Evolutionary conservation across 1,284 basidiomycete species (phyloP), one percentile per base, ranked within the genome.

Genomic region (Cryptococcus hybrid): DNA sequence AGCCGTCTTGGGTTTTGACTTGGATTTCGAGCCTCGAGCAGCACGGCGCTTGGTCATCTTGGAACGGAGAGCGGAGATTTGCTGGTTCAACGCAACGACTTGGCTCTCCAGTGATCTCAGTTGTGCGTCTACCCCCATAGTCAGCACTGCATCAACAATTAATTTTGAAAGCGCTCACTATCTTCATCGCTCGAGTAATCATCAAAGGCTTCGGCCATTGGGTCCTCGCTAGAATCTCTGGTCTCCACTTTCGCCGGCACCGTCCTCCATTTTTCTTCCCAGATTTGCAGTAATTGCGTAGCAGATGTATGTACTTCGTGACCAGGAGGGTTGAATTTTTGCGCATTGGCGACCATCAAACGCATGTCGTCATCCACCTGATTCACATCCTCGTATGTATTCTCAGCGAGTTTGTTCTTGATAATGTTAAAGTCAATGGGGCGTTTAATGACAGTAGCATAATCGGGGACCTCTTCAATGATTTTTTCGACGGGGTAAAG

Each of bases 361-460:
- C 89, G 89, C 80, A 98, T 90, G 79, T 99, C 96, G 15, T 88
- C 86, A 62, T 88, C 86, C 72, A 98, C 93, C 69, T 88, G 87
- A 40, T 84, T 81, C 1, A 89, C 86, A 35, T 83, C 86, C 3
- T 84, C 69, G 74, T 98, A 99, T 62, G 87, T 84, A 59, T 84
- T 81, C 38, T 82, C 81, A 47, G 90, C 87, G 49, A 99, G 82
- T 76, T 92, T 94, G 74, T 81, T 84, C 66, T 86, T 85, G 82
- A 97, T 92, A 6, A 89, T 91, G n/a, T 84, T 83, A 56, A 97
- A 72, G 75, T 98, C 93, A 87, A 99, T 98, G 1, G 96, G 95
- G 68, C 87, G 87, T 82, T 94, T 96, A 76, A 99, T 83, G 60
- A 93, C 80, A 78, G 87, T 89, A 7, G 86, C 85, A 76, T 98